Evolutionary conservation across 192 early-diverging fungal genomes (phyloP).

Genomic region (Mycoemilia scoparia): DNA sequence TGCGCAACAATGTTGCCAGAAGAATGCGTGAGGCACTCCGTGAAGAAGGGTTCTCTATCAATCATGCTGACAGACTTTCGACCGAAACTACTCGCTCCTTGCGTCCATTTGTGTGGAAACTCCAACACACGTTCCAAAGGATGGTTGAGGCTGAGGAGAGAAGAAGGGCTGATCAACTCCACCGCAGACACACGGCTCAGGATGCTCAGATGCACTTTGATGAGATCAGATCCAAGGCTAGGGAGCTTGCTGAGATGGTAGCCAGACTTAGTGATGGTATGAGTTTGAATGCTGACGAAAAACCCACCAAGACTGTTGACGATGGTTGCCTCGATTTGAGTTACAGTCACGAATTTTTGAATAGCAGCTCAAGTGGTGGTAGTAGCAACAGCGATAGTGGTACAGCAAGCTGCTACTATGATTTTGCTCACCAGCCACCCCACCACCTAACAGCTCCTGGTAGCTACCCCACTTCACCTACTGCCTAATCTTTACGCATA

Average conservation of each 20-base stretch:
- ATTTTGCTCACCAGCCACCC: no score
- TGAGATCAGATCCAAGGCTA: slow-evolving; percentile 36
- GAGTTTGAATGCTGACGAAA: no score
- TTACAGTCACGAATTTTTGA: no score
- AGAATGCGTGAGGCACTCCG: slow-evolving; percentile 28
- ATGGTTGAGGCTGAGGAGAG: slow-evolving; percentile 55
- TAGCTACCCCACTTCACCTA: no score
- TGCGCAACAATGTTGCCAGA: slow-evolving; percentile 50
- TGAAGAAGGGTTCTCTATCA: slow-evolving; percentile 35
- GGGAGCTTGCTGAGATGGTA: slow-evolving; percentile 33
- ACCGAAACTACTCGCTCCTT: slow-evolving; percentile 43
- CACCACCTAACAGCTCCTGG: no score
- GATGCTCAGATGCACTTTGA: slow-evolving; percentile 50
- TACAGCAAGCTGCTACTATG: no score
- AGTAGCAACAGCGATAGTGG: no score
- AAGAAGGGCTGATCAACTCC: slow-evolving; percentile 36
- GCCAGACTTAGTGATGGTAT: no score
- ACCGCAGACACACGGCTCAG: slow-evolving; percentile 35
- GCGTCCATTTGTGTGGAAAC: slow-evolving; percentile 48
- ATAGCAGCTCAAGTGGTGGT: no score
- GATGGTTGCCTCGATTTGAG: no score
- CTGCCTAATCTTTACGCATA: no score
- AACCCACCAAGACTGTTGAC: no score
- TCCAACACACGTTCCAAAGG: slow-evolving; percentile 48
- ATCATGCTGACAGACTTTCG: slow-evolving; percentile 42